These are phyloP conservation scores for Blumeria graminis DNA, from an alignment of 2,329 filamentous ascomycete genomes.

Conservation along the genomic window DNA sequence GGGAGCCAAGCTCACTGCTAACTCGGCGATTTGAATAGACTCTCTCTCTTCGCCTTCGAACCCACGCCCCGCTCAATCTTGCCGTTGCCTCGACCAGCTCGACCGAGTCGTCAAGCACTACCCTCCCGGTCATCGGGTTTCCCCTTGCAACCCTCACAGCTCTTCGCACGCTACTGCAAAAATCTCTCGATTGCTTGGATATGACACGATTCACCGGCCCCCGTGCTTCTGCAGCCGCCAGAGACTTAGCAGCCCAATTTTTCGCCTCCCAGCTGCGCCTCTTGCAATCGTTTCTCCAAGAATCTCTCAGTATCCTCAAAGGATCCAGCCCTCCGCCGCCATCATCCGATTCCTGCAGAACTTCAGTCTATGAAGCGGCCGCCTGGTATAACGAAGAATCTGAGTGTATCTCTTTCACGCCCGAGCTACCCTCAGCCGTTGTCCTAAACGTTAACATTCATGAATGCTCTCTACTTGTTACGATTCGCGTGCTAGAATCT, in stretches of 20 bases:
- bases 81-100: constrained; percentile 13
- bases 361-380: constrained; percentile 2
- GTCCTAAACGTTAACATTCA: constrained; percentile 49
- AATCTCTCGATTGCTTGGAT: constrained; percentile 61
- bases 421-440: constrained; percentile 39
- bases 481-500: constrained; percentile 44
- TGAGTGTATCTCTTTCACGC: constrained; percentile 22
- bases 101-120: not conserved
- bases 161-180: constrained; percentile 55
- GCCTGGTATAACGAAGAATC: not conserved
- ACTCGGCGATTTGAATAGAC: constrained; percentile 23
- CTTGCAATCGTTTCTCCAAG: constrained; percentile 27
- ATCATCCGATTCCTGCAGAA: not conserved
- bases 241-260: constrained; percentile 16
- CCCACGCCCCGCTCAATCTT: constrained; percentile 23
- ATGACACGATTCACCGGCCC: constrained; percentile 52
- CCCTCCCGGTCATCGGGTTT: constrained; percentile 19
- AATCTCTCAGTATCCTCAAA: constrained; percentile 28
- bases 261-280: constrained; percentile 30
- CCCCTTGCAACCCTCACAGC: constrained; percentile 44
- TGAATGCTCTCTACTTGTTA: constrained; percentile 45
- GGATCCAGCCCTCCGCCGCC: constrained; percentile 20
- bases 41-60: constrained; percentile 52
- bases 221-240: constrained; percentile 21
- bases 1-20: no score